phyloP scores from a whole-genome alignment of 2,329 filamentous ascomycete genomes.

The Huntiella abstrusa region DNA sequence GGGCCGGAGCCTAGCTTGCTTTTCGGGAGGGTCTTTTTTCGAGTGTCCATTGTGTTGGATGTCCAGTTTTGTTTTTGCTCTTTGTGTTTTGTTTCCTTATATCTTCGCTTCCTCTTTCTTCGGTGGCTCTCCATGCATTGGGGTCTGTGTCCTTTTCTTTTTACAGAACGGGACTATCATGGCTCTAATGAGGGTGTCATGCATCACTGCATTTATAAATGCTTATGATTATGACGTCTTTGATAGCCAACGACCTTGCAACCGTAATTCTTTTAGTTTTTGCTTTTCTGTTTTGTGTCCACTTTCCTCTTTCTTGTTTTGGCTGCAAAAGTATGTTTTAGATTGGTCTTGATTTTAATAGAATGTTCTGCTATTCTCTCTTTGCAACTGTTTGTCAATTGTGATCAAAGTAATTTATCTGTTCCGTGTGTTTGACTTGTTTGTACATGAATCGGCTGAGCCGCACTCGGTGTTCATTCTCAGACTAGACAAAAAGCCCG shows the following conservation, averaged over 20 bases:
- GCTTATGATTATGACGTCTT: background rate
- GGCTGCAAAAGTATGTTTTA: slow-evolving; percentile 1
- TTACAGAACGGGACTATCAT: background rate
- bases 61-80: background rate
- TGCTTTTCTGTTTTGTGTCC: background rate
- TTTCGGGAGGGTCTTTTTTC: background rate
- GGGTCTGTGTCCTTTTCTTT: background rate
- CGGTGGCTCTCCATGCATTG: background rate
- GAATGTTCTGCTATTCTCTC: background rate
- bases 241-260: background rate
- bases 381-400: background rate
- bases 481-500: too few species aligned
- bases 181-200: background rate
- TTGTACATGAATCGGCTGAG: too few species aligned
- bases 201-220: background rate
- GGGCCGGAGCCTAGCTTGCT: background rate
- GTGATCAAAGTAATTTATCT: too few species aligned
- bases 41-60: background rate
- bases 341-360: background rate
- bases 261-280: slow-evolving; percentile 1
- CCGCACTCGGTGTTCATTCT: too few species aligned
- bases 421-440: too few species aligned
- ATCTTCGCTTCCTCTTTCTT: background rate
- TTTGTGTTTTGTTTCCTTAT: slow-evolving; percentile 1
- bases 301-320: background rate